Conservation (phyloP, 2,329 filamentous ascomycete species). For the Dactylellina sp. region DNA sequence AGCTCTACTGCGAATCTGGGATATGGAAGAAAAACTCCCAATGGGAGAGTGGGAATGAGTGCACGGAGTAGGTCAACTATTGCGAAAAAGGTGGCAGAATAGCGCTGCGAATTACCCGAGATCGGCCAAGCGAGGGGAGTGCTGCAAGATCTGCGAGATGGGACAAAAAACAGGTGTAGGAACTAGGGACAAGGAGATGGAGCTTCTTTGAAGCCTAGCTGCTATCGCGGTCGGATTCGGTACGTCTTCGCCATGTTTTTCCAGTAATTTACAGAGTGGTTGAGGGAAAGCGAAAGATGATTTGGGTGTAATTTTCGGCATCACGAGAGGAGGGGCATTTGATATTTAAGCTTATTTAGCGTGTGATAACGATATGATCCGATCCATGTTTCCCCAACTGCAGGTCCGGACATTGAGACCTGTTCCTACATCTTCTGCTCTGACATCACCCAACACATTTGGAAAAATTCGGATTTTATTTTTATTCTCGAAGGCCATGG, state of each 20-base stretch:
- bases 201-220: background rate
- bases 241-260: slow-evolving; percentile 42
- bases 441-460: slow-evolving; percentile 12
- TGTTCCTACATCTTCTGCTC: background rate
- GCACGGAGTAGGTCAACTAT: too few relatives aligned
- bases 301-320: slow-evolving; percentile 51
- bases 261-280: background rate
- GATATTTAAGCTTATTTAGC: slow-evolving; percentile 30
- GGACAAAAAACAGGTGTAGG: too few relatives aligned
- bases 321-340: slow-evolving; percentile 42
- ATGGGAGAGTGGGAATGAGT: background rate
- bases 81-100: background rate
- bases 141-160: background rate
- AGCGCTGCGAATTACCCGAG: slow-evolving; percentile 12
- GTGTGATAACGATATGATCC: slow-evolving; percentile 47
- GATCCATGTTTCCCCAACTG: slow-evolving; percentile 11
- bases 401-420: slow-evolving; percentile 14
- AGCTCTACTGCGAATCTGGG: slow-evolving; percentile 3
- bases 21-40: background rate
- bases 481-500: too few relatives aligned
- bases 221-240: slow-evolving; percentile 43
- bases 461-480: too few relatives aligned
- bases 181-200: too few relatives aligned
- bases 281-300: slow-evolving; percentile 8
- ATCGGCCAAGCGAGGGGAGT: slow-evolving; percentile 23